Evolutionary conservation across 106 monocot species (phyloP).

Genomic region (Dioscorea alata): DNA sequence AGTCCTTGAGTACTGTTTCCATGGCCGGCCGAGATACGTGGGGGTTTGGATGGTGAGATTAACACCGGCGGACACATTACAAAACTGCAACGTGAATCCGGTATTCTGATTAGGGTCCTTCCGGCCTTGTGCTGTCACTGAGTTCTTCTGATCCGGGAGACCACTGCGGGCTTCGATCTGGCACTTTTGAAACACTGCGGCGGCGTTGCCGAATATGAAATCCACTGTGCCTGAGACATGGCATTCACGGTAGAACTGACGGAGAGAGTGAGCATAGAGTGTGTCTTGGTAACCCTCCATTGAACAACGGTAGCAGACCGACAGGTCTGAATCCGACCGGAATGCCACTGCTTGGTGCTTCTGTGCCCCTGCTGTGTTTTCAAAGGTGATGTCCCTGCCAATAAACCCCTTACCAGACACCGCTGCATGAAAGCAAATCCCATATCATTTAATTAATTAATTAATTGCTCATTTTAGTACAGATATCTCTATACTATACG

Average conservation of each 20-base stretch:
- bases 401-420: conserved; percentile 28
- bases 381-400: not conserved
- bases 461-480: not conserved
- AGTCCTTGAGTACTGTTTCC: not conserved
- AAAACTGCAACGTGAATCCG: not conserved
- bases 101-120: not conserved
- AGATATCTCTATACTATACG: not conserved
- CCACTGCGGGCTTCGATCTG: not conserved
- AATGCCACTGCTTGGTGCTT: not conserved
- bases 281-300: not conserved
- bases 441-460: not conserved
- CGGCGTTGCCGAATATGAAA: not conserved
- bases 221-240: not conserved
- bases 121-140: not conserved
- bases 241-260: not conserved
- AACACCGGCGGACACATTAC: not conserved
- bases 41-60: not conserved
- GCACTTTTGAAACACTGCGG: not conserved
- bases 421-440: conserved; percentile 2
- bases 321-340: not conserved
- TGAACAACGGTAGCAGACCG: not conserved
- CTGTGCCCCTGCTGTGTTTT: not conserved
- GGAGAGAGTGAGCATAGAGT: not conserved
- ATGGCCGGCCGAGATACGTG: not conserved
- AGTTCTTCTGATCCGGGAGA: not conserved